Base-by-base conservation (phyloP, 2,329 filamentous ascomycete genomes). In the Arthrocladium fulminans region DNA sequence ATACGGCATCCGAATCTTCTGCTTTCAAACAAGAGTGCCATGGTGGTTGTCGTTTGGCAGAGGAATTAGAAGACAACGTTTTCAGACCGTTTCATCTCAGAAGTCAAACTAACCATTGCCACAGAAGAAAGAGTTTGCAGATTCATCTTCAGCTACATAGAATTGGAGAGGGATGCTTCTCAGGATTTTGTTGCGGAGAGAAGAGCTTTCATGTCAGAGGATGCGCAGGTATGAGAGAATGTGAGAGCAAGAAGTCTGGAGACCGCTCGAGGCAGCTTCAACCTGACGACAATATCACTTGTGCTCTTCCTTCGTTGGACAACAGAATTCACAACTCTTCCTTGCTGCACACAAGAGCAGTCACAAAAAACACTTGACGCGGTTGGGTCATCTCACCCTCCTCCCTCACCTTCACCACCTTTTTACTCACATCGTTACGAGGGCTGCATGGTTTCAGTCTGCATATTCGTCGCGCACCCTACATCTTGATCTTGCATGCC, bases 401-500 rank as follows among this genome's bases (percentile, higher is more conserved):
- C 27, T 38, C 27, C 40, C 24, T 27, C 40, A 23, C 30, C 40
- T 30, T 41, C 50, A 45, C 42, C 35, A 34, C 24, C 30, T 40
- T 42, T 32, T 40, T 40, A 40, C 43, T 51, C 50, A 50, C 51
- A 57, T 57, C 51, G 50, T 49, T 55, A 54, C 40, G 30, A 41
- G 35, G 44, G 40, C 39, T 42, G 41, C 42, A 45, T 55, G 44
- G 20, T 38, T 53, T 47, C 53, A 41, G 32, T 53, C 46, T 49
- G 44, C 54, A 57, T 53, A 45, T 48, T 54, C 48, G 38, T 25
- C 40, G n/a, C 25, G 56, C 51, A 44, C 51, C 47, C 35, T 58
- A 58, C 52, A 38, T 48, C 49, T 42, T 56, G 39, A 55, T 52
- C 48, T 52, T 56, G 37, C 56, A 56, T 45, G 40, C 44, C 27